Evolutionary conservation across 2,329 filamentous ascomycete genomes (phyloP).

Genomic region (Escovopsis weberi): DNA sequence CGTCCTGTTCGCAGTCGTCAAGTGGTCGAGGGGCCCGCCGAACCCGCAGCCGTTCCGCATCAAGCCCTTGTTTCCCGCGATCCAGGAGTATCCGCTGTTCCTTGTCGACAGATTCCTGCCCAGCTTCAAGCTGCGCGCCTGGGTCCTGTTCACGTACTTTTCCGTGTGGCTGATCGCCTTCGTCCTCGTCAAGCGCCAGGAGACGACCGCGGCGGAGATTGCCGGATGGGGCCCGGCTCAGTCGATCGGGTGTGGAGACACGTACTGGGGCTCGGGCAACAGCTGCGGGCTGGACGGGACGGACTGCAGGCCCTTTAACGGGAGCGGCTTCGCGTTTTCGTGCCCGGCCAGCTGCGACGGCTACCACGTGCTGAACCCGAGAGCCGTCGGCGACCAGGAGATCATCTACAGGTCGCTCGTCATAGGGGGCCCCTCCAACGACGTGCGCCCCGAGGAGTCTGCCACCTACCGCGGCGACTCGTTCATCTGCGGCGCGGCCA

Average conservation of each 20-base stretch:
- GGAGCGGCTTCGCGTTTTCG: conserved; percentile 55
- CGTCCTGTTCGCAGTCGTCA: conserved; percentile 23
- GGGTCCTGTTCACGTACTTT: conserved; percentile 44
- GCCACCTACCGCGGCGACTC: conserved; percentile 77
- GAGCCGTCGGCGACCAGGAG: conserved; percentile 58
- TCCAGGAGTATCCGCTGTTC: conserved; percentile 53
- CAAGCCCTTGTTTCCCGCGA: conserved; percentile 43
- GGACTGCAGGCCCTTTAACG: conserved; percentile 60
- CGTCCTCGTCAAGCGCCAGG: conserved; percentile 50
- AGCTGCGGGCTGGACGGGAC: conserved; percentile 61
- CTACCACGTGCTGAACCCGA: conserved; percentile 52
- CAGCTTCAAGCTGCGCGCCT: conserved; percentile 40
- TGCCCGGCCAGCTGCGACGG: conserved; percentile 60
- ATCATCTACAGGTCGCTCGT: conserved; percentile 51
- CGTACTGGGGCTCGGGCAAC: conserved; percentile 59
- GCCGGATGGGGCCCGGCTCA: conserved; percentile 52
- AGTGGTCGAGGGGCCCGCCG: conserved; percentile 43
- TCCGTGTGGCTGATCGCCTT: conserved; percentile 57
- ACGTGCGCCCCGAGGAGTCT: conserved; percentile 16
- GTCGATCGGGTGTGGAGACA: conserved; percentile 49
- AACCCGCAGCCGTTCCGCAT: conserved; percentile 35
- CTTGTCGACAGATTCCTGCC: conserved; percentile 50
- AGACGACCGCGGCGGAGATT: conserved; percentile 45
- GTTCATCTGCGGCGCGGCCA: conserved; percentile 71
- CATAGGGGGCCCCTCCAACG: conserved; percentile 42